Evolutionary conservation across 225 moss, liverwort and hornwort species (phyloP), one percentile per base, ranked within the genome.

Genomic region (Bryoerythrophyllum caledonicum): DNA sequence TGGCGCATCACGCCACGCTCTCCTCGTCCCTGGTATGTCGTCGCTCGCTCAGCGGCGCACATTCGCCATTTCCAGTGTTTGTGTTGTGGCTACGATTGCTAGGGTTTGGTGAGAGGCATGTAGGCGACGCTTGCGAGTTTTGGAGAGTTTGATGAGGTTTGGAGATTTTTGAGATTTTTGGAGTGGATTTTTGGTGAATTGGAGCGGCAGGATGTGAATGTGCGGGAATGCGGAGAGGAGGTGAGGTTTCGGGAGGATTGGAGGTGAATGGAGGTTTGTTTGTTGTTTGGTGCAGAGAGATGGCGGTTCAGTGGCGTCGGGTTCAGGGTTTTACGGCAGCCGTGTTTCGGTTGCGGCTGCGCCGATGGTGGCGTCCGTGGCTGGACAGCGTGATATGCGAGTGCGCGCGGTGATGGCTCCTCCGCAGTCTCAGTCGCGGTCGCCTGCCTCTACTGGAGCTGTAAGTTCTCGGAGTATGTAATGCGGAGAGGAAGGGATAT

Each of bases 351-450:
- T 71, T 21, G 75, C 62, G 35, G 70, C 41, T 51, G 67, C 21
- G 67, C 28, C 76, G 8, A 81, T 67, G 60, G 25, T 65, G 51
- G 68, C 82, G 62, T 0, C 67, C 9, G 71, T 38, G 70, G 28
- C 68, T 30, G 10, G 60, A 23, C 76, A 81, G 30, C 77, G 59
- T 30, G 52, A 77, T 12, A 2, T 74, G 76, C 74, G 79, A 59
- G 88, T 86, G 72, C 86, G 77, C 51, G 91, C 95, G 20, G 93
- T 95, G 68, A 73, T 86, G 88, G 95, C 99, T 70, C 99, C 83
- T 63, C 76, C 91, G 9, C 88, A 91, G 38, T 81, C 82, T 71
- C 90, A 92, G 86, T 83, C 92, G 67, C 90, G 91, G 12, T 72
- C 90, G 57, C 99, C 99, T 74, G 82, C 90, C 23, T 82, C 93